phyloP scores from a whole-genome alignment of 2,329 filamentous ascomycete genomes.

The Fusarium musae region DNA sequence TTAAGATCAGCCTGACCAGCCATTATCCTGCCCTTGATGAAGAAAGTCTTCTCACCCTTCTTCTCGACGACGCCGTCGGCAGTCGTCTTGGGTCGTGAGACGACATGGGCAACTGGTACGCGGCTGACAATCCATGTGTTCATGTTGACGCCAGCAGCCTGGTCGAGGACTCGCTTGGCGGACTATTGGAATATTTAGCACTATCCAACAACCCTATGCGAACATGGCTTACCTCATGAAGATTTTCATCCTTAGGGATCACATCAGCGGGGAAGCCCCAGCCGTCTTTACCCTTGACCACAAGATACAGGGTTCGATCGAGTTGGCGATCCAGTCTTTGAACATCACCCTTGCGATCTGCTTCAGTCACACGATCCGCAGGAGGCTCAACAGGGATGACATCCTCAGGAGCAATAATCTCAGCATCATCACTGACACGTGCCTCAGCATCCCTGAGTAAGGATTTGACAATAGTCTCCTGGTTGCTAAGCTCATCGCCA shows the following conservation, averaged over 20 bases:
- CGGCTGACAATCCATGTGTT: conserved; percentile 98
- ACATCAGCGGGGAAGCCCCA: conserved; percentile 87
- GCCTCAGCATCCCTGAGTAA: conserved; percentile 81
- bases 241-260: conserved; percentile 75
- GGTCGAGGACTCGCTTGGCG: conserved; percentile 80
- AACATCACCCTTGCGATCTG: conserved; percentile 79
- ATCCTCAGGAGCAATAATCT: conserved; percentile 67
- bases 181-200: conserved; percentile 64
- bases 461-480: conserved; percentile 72
- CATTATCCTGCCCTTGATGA: conserved; percentile 96
- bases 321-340: conserved; percentile 82
- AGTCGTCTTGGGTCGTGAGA: conserved; percentile 63
- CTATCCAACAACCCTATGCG: neutral
- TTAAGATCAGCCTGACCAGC: conserved; percentile 89
- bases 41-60: conserved; percentile 87
- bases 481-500: conserved; percentile 74
- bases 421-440: conserved; percentile 68
- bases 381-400: conserved; percentile 77
- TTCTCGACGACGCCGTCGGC: conserved; percentile 55
- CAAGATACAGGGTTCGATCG: conserved; percentile 85
- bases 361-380: conserved; percentile 76
- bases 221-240: conserved; percentile 76
- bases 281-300: conserved; percentile 78
- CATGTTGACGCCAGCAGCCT: conserved; percentile 91
- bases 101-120: conserved; percentile 84